Base-by-base conservation (phyloP, 148 eudicot genomes). In the Selenicereus undatus region DNA sequence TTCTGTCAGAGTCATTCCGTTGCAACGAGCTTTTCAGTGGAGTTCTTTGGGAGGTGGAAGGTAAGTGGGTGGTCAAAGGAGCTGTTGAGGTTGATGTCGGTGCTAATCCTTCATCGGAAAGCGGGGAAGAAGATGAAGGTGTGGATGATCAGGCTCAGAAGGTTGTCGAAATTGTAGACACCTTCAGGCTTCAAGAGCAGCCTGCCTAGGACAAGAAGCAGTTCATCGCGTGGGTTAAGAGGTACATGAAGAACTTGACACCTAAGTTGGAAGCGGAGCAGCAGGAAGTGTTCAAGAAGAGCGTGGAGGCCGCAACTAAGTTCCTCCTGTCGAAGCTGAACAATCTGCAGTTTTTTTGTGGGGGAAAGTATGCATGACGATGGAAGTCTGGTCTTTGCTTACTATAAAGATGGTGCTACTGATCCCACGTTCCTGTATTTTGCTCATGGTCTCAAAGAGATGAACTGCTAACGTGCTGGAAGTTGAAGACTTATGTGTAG, bases 71-170 rank as follows among this genome's bases (percentile, higher is more conserved):
- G 29, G 90, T 91, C 17, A 68, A 83, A 56, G 98, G 95, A 24
- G 88, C 93, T 17, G 86, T 93, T 76, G 93, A 90, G 77, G 90
- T 94, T n/a, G 87, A 93, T 79, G 90, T 94, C 74, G 98, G 98
- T 81, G 98, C 95, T 70, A 94, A 94, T 78, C 97, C 98, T 74
- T 94, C 97, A 60, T 94, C 95, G 17, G 98, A 94, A 80, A 97
- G 95, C 54, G 98, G 89, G 70, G 90, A 62, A 22, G 68, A 87
- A 2, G 90, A 89, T 39, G 91, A 89, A 76, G 84, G 82, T 17
- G 90, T 89, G 20, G 87, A 89, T 69, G 66, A 86, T 73, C 86
- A 83, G 52, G 84, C 88, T 71, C 82, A 70, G 1, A 86, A 86
- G 82, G 88, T 86, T 4, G 88, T 86, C 13, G 88, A 86, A 29